phyloP scores from a whole-genome alignment of 176 grass and related monocot species.

The Metroxylon sagu region DNA sequence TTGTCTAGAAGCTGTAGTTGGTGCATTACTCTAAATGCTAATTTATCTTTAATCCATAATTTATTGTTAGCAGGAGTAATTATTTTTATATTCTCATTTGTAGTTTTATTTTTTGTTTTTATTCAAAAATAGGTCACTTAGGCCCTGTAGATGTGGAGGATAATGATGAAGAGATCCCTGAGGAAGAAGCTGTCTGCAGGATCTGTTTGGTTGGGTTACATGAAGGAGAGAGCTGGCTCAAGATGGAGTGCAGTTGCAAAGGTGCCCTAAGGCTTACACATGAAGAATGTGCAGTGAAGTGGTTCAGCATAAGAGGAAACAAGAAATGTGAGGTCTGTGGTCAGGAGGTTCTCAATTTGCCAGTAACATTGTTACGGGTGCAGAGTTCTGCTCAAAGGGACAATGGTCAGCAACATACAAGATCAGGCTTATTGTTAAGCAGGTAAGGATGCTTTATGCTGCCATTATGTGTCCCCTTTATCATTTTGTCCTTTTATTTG shows the following conservation, averaged over 20 bases:
- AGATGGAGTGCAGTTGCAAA: conserved; percentile 71
- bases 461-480: too few species aligned
- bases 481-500: too few species aligned
- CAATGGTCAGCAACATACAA: conserved; percentile 1
- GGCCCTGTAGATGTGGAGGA: conserved; percentile 5
- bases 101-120: neutral
- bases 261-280: conserved; percentile 59
- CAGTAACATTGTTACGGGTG: conserved; percentile 42
- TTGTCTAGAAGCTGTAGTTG: too few species aligned
- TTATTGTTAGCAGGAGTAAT: neutral
- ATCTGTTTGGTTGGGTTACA: conserved; percentile 52
- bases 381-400: neutral
- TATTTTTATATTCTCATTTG: neutral
- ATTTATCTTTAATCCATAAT: too few species aligned
- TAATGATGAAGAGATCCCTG: conserved; percentile 7
- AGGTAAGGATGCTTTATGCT: neutral
- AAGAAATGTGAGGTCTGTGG: conserved; percentile 55
- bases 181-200: conserved; percentile 60
- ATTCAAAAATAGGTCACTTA: conserved; percentile 7
- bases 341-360: conserved; percentile 57
- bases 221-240: conserved; percentile 32
- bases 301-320: conserved; percentile 69
- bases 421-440: neutral
- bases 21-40: neutral
- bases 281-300: conserved; percentile 50